These are phyloP conservation scores for Pythium utonaiense DNA, from an alignment of 352 stramenopile species.

Conservation along the genomic window DNA sequence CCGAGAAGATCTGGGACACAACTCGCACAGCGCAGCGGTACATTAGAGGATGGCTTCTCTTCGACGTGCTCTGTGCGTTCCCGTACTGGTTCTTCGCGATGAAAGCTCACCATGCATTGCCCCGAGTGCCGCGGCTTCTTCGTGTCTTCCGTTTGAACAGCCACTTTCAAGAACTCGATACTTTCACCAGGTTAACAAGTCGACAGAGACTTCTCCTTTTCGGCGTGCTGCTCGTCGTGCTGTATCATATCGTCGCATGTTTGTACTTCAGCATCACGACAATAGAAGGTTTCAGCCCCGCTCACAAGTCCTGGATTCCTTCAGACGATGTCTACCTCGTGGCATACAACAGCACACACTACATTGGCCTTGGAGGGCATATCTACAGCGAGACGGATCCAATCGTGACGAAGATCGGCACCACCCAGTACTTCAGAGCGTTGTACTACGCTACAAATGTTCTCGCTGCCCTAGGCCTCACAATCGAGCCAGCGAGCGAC, in stretches of 20 bases:
- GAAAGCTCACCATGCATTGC: slow-evolving; percentile 15
- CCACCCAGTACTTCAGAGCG: slow-evolving; percentile 58
- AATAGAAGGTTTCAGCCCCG: slow-evolving; percentile 51
- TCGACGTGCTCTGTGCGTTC: slow-evolving; percentile 46
- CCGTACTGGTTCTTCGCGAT: slow-evolving; percentile 35
- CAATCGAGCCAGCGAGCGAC: slow-evolving; percentile 50
- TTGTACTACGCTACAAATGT: slow-evolving; percentile 65
- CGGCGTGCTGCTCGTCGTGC: slow-evolving; percentile 39
- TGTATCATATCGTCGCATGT: slow-evolving; percentile 60
- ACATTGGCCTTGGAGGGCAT: slow-evolving; percentile 17
- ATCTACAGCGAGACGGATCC: slow-evolving; percentile 24
- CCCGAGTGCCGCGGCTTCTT: slow-evolving; percentile 38
- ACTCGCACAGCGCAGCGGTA: slow-evolving; percentile 33
- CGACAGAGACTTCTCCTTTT: slow-evolving; percentile 48
- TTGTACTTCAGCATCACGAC: slow-evolving; percentile 59
- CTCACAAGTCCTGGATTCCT: slow-evolving; percentile 41
- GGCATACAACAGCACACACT: slow-evolving; percentile 36
- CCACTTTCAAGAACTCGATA: slow-evolving; percentile 47
- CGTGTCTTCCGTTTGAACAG: slow-evolving; percentile 29
- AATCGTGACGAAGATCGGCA: slow-evolving; percentile 23
- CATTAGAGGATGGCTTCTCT: slow-evolving; percentile 23
- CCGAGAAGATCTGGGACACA: slow-evolving; percentile 60
- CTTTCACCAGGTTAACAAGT: slow-evolving; percentile 43
- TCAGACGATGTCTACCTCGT: slow-evolving; percentile 41
- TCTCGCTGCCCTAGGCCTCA: slow-evolving; percentile 38